phyloP scores from a whole-genome alignment of 1,284 basidiomycete genomes.

The Malassezia psittaci region DNA sequence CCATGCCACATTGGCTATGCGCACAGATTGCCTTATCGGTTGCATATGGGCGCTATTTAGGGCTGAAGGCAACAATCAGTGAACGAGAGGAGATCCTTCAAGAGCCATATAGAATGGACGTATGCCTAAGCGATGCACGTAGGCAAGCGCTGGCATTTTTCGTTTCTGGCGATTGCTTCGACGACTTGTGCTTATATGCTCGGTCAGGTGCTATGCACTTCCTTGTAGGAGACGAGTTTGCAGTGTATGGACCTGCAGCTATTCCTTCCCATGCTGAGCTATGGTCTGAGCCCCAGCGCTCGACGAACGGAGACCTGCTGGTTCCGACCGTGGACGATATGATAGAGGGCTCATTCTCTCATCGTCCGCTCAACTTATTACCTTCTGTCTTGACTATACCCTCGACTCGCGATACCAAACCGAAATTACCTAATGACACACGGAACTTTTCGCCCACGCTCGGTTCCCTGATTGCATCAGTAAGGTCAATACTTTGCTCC shows the following conservation, averaged over 20 bases:
- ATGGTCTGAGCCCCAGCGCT: neutral
- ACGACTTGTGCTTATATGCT: constrained; percentile 10
- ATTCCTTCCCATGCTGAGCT: neutral
- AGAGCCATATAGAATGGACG: neutral
- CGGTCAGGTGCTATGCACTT: constrained; percentile 1
- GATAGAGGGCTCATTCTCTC: neutral
- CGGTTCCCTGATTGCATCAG: neutral
- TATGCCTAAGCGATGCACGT: neutral
- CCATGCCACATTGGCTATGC: constrained; percentile 6
- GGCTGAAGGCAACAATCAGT: neutral
- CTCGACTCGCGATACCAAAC: neutral
- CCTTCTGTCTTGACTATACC: neutral
- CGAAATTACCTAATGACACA: neutral
- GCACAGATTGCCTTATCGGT: constrained; percentile 6
- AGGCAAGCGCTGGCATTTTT: neutral
- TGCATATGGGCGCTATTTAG: constrained; percentile 3
- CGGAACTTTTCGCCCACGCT: constrained; percentile 1
- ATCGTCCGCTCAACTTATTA: constrained; percentile 4
- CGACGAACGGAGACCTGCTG: neutral
- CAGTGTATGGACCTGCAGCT: neutral
- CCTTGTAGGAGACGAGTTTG: neutral
- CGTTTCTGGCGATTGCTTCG: constrained; percentile 1
- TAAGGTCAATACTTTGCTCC: neutral
- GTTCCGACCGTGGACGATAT: neutral
- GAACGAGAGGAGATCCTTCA: neutral